Evolutionary conservation across 2,329 filamentous ascomycete species (phyloP), one percentile per base, ranked within the genome.

Genomic region (Pseudogymnoascus sp.): DNA sequence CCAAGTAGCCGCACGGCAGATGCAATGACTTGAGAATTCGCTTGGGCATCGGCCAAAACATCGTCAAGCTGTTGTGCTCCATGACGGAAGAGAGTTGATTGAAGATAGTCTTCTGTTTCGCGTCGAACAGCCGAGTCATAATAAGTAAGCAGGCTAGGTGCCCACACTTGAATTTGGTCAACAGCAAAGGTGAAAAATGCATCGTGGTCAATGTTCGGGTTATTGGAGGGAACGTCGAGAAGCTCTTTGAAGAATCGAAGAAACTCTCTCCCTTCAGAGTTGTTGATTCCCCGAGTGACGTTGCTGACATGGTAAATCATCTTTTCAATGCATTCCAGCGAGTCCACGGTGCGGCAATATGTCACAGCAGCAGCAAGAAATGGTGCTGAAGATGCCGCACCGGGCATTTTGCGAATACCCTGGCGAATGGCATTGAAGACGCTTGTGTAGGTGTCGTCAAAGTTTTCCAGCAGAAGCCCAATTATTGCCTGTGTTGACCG

Each of bases 401-500:
- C 67, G 59, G 4, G 61, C 25, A 39, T 61, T 39, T 63, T 68
- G 57, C 63, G 65, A 41, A 72, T 70, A 1, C 70, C 70, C 59
- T 61, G 37, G n/a, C 58, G 50, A 38, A 73, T 72, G 11, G 71
- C 66, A 22, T 75, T 72, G 38, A 78, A 77, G 1, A 91, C 75
- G 47, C 77, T 74, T 0, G 74, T 57, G n/a, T 58, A 39, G 25
- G 18, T 58, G 11, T 58, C 57, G 43, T 85, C 82, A 71, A 85
- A 78, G 6, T 74, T 67, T 18, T 75, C 72, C 41, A 89, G 73
- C 36, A 91, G 76, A 3, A 78, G 75, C 37, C 73, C 73, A 57
- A 92, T 70, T 59, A 92, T 87, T 11, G 73, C 75, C 58, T 81
- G 76, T 1, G 81, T 84, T 2, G 77, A 76, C 1, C 69, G 64